Conservation (phyloP, 345 rosid genomes). For the Angophora floribunda region DNA sequence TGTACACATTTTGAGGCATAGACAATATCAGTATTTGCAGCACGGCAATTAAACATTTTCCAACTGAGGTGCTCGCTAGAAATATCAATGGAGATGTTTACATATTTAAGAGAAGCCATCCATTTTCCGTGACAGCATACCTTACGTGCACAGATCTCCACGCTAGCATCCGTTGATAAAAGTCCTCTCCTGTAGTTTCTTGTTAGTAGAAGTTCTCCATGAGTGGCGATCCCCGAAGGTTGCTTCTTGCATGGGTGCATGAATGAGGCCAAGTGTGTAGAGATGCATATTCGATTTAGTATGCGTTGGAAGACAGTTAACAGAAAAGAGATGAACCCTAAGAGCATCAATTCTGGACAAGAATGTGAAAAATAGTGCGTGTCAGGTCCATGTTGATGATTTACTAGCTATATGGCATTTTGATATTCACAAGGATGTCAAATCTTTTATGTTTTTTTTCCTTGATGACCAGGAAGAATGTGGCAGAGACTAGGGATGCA, state of each 20-base stretch:
- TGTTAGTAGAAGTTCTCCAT: not conserved
- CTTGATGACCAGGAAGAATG: not conserved
- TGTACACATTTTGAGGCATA: not conserved
- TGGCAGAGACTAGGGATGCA: not conserved
- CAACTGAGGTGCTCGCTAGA: not conserved
- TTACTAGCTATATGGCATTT: not conserved
- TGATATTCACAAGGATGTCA: not conserved
- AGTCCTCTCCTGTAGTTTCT: constrained; percentile 10
- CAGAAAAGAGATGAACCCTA: constrained; percentile 82
- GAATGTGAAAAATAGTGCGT: not conserved
- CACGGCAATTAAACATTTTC: not conserved
- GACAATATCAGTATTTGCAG: not conserved
- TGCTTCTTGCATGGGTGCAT: constrained; percentile 75
- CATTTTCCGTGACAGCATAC: constrained; percentile 2
- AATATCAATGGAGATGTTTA: not conserved
- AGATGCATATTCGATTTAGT: constrained; percentile 52
- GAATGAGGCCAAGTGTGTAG: constrained; percentile 23
- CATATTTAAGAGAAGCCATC: not conserved
- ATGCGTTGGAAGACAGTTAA: constrained; percentile 50
- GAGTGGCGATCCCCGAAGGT: constrained; percentile 3
- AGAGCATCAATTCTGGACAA: constrained; percentile 76
- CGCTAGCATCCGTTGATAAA: not conserved
- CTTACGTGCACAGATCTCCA: constrained; percentile 22
- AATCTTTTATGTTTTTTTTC: not conserved
- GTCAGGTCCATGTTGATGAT: not conserved